phyloP scores from a whole-genome alignment of 1,284 basidiomycete species.

The Trichosporon inkin region DNA sequence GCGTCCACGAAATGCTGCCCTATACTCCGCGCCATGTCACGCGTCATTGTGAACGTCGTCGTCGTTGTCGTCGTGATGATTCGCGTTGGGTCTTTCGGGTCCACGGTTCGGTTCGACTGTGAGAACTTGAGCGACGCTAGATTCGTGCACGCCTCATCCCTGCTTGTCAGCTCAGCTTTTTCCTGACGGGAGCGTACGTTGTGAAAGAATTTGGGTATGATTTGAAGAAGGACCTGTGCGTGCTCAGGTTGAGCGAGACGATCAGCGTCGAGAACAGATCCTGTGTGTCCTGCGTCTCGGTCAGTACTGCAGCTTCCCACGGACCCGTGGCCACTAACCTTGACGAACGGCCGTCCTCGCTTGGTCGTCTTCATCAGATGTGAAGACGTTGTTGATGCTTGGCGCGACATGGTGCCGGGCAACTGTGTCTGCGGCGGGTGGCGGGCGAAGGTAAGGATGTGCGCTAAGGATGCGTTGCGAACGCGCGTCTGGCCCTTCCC shows the following conservation, averaged over 20 bases:
- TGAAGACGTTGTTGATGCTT: slow-evolving; percentile 52
- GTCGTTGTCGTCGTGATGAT: slow-evolving; percentile 99
- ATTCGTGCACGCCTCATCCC: slow-evolving; percentile 92
- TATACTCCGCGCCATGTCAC: slow-evolving; percentile 99
- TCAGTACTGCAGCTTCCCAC: neutral
- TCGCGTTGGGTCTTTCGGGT: slow-evolving; percentile 92
- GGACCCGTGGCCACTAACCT: slow-evolving; percentile 55
- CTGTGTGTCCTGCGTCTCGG: slow-evolving; percentile 73
- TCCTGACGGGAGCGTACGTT: slow-evolving; percentile 61
- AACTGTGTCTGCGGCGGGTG: neutral
- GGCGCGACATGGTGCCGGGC: slow-evolving; percentile 17
- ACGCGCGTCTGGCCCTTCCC: too few species aligned
- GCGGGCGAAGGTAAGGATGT: neutral
- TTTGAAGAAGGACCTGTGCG: slow-evolving; percentile 93
- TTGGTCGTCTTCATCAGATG: slow-evolving; percentile 98
- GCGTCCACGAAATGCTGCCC: slow-evolving; percentile 99
- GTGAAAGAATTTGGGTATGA: slow-evolving; percentile 92
- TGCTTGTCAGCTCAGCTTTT: slow-evolving; percentile 41
- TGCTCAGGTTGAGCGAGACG: slow-evolving; percentile 82
- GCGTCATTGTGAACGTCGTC: slow-evolving; percentile 98
- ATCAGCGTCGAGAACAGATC: slow-evolving; percentile 96
- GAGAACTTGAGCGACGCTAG: slow-evolving; percentile 96
- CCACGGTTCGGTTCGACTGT: slow-evolving; percentile 95
- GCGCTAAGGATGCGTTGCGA: neutral
- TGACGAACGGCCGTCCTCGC: slow-evolving; percentile 87